A percentile compares a stretch with the other conserved stretches of the same genome.
Conservation (phyloP, 768 basidiomycete genomes). For the Podaxis carcinomalis region DNA sequence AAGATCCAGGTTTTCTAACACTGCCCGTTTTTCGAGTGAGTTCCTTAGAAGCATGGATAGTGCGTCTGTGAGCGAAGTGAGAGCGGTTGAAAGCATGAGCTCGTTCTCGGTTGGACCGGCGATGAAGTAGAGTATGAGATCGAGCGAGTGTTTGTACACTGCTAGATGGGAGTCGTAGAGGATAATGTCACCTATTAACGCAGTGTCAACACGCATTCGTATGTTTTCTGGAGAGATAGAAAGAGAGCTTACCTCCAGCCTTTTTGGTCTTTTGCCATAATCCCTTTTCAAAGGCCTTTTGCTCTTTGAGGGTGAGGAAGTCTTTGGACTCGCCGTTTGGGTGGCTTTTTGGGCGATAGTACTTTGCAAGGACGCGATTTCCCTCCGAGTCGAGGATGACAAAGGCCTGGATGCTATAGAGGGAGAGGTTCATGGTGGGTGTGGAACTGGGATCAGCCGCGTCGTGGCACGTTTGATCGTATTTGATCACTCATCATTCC, state of each 20-base stretch:
- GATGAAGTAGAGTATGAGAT: constrained; percentile 93
- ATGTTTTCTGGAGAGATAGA: not conserved
- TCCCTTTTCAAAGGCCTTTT: constrained; percentile 92
- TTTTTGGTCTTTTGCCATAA: constrained; percentile 96
- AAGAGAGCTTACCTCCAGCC: constrained; percentile 62
- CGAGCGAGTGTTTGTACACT: constrained; percentile 91
- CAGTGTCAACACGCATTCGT: not conserved
- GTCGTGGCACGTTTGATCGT: not conserved
- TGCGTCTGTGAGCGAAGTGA: constrained; percentile 83
- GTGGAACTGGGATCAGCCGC: not conserved
- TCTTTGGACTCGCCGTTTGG: constrained; percentile 60
- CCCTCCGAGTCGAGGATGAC: constrained; percentile 95
- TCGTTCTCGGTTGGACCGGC: constrained; percentile 90
- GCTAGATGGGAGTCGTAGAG: constrained; percentile 87
- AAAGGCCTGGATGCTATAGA: constrained; percentile 86
- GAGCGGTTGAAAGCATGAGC: constrained; percentile 87
- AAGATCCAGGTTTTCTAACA: constrained; percentile 92
- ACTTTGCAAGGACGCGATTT: constrained; percentile 92
- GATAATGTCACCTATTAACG: constrained; percentile 79
- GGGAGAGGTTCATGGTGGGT: constrained; percentile 66
- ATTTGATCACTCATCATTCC: not conserved
- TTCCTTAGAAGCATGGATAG: constrained; percentile 82
- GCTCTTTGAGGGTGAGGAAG: constrained; percentile 78
- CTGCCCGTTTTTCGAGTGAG: constrained; percentile 90
- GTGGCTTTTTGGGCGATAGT: constrained; percentile 76